These are phyloP conservation scores for Aspergillus affinis DNA, from an alignment of 495 filamentous ascomycete species.

Conservation along the genomic window DNA sequence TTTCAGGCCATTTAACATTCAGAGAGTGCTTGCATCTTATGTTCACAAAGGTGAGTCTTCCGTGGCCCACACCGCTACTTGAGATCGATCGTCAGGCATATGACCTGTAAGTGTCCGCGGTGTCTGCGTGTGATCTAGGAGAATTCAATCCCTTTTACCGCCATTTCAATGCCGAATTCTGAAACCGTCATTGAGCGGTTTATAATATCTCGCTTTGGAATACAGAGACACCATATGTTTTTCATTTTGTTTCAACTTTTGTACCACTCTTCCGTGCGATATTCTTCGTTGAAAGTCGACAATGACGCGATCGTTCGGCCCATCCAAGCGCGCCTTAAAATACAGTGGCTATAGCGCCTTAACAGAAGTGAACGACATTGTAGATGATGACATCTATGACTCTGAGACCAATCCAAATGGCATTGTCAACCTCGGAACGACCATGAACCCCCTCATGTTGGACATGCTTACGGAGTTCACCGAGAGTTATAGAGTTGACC, in stretches of 20 bases:
- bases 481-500: background rate
- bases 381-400: background rate
- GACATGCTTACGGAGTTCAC: background rate
- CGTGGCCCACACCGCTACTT: background rate
- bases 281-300: too few species aligned
- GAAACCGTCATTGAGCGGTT: too few species aligned
- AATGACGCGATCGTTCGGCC: constrained; percentile 41
- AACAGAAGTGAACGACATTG: background rate
- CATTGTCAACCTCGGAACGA: constrained; percentile 3
- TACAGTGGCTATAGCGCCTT: background rate
- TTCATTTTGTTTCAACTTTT: too few species aligned
- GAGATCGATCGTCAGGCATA: background rate
- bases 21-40: too few species aligned
- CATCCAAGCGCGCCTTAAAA: background rate
- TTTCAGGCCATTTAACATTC: too few species aligned
- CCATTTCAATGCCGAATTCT: too few species aligned
- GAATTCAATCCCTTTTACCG: too few species aligned
- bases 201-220: constrained; percentile 14
- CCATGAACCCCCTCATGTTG: background rate
- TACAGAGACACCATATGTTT: too few species aligned
- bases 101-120: too few species aligned
- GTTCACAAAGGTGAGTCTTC: background rate
- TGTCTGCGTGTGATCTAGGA: too few species aligned
- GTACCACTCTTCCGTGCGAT: too few species aligned
- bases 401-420: background rate